Evolutionary conservation across 768 basidiomycete species (phyloP).

Genomic region (Pisolithus microcarpus): DNA sequence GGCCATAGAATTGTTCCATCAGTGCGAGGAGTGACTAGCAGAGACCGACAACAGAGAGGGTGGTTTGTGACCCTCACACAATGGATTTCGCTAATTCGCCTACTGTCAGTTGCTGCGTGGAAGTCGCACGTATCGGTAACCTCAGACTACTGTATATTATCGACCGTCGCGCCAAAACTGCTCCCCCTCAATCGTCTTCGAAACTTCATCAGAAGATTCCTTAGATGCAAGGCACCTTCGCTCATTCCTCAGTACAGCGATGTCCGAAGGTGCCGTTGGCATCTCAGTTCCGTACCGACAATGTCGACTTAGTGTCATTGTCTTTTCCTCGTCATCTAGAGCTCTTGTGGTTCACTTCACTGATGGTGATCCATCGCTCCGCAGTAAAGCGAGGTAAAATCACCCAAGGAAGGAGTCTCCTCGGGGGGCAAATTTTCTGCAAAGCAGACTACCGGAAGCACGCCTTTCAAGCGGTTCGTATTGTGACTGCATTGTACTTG

Average conservation of each 20-base stretch:
- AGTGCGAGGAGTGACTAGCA: no score
- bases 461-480: constrained; percentile 41
- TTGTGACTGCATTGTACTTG: constrained; percentile 32
- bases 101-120: no score
- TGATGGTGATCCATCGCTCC: no score
- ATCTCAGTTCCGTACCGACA: constrained; percentile 37
- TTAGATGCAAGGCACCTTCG: constrained; percentile 12
- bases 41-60: no score
- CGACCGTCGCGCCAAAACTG: neutral
- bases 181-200: constrained; percentile 23
- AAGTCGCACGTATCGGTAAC: no score
- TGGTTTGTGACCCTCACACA: no score
- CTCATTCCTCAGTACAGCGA: constrained; percentile 24
- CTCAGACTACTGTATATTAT: no score
- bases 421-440: constrained; percentile 29
- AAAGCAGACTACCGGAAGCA: constrained; percentile 25
- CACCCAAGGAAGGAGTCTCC: constrained; percentile 13
- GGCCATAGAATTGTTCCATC: no score
- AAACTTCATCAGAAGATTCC: constrained; percentile 14
- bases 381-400: neutral
- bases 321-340: constrained; percentile 31
- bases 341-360: constrained; percentile 32
- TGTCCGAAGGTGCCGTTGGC: constrained; percentile 25
- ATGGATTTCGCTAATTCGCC: no score
- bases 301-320: constrained; percentile 30